These are phyloP conservation scores for Diplocarpon mali DNA, from an alignment of 2,329 filamentous ascomycete genomes.

Conservation along the genomic window DNA sequence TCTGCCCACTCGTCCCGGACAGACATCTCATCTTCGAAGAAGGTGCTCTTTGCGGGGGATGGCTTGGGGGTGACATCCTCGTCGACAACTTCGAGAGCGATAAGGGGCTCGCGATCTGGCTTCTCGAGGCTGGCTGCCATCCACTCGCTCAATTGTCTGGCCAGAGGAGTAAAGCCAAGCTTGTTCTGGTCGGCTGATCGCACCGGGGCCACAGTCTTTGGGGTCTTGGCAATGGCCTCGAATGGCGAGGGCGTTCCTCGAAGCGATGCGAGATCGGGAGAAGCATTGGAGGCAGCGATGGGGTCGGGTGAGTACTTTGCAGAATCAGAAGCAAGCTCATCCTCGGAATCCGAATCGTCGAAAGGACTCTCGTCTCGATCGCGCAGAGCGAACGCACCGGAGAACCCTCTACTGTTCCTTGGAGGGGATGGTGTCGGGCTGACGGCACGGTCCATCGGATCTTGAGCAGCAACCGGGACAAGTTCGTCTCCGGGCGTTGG, in stretches of 20 bases:
- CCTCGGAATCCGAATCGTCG: conserved; percentile 44
- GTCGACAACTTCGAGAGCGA: background rate
- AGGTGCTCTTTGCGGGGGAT: conserved; percentile 34
- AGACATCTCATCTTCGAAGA: conserved; percentile 53
- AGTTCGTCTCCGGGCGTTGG: background rate
- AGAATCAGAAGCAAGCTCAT: conserved; percentile 34
- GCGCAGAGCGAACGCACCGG: conserved; percentile 33
- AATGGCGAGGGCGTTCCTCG: conserved; percentile 34
- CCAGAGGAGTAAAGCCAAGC: conserved; percentile 53
- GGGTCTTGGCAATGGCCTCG: conserved; percentile 14
- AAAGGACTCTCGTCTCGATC: conserved; percentile 37
- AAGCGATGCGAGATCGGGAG: conserved; percentile 24
- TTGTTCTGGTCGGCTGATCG: conserved; percentile 17
- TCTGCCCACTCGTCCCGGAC: conserved; percentile 31
- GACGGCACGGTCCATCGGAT: conserved; percentile 8
- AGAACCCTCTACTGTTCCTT: conserved; percentile 9
- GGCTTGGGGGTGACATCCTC: conserved; percentile 5
- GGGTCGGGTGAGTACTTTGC: conserved; percentile 21
- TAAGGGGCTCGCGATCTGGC: conserved; percentile 12
- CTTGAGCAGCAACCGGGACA: background rate
- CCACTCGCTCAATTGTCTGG: conserved; percentile 51
- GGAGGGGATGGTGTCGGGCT: conserved; percentile 20
- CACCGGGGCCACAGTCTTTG: conserved; percentile 8
- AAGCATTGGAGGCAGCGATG: conserved; percentile 19
- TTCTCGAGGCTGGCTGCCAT: conserved; percentile 45